Evolutionary conservation across 371 early-diverging fungal species (phyloP).

Genomic region (Conidiobolus incongruus): DNA sequence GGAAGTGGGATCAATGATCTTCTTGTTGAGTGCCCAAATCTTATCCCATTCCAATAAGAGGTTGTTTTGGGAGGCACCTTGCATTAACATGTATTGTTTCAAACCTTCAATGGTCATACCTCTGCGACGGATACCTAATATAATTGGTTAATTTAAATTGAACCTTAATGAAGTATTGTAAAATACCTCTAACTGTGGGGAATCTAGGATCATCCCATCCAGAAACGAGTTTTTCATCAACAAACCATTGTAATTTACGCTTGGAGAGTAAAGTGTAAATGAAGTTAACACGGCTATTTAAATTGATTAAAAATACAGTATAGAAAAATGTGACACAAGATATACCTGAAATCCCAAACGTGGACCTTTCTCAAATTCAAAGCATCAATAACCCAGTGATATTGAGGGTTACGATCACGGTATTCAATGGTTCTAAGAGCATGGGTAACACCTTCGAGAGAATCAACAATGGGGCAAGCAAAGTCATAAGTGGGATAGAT

Average conservation of each 20-base stretch:
- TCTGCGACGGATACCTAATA: constrained; percentile 68
- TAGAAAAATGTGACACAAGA: background rate
- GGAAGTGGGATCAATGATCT: constrained; percentile 88
- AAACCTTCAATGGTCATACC: constrained; percentile 98
- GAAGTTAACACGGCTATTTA: constrained; percentile 92
- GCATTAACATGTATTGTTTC: constrained; percentile 94
- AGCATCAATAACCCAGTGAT: constrained; percentile 93
- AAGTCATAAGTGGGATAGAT: constrained; percentile 99
- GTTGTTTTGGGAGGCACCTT: constrained; percentile 95
- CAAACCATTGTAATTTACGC: constrained; percentile 97
- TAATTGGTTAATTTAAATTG: too few relatives aligned
- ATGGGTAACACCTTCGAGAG: constrained; percentile 95
- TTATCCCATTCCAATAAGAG: constrained; percentile 98
- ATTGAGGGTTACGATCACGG: constrained; percentile 97
- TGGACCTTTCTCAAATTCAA: constrained; percentile 70
- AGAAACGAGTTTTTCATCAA: constrained; percentile 65
- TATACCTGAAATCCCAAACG: constrained; percentile 72
- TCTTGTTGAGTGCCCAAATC: constrained; percentile 98
- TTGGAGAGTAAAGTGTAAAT: constrained; percentile 98
- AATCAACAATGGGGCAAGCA: constrained; percentile 97
- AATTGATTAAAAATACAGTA: too few relatives aligned
- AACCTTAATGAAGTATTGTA: too few relatives aligned
- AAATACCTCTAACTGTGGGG: constrained; percentile 94
- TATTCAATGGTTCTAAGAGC: constrained; percentile 98
- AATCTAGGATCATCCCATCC: constrained; percentile 99